Base-by-base conservation (phyloP, 1,284 basidiomycete species). In the Ganoderma meredithae region DNA sequence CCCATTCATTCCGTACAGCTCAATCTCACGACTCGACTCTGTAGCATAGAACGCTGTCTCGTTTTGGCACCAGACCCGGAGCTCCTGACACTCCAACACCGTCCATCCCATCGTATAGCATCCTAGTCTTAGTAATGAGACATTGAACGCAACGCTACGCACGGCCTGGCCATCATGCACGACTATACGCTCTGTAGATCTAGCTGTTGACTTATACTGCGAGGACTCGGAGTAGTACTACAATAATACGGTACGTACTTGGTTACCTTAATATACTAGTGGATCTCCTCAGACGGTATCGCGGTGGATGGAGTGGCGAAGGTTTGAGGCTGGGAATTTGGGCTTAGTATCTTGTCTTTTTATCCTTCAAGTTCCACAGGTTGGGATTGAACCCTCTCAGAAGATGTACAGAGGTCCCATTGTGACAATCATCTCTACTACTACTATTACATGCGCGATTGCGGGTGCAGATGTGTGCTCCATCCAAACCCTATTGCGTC, bases 401-500 rank as follows among this genome's bases (percentile, higher is more conserved):
- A n/a, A 44, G 43, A 25, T 52, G n/a, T 49, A 49, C n/a, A 49
- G 7, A 4, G n/a, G 47, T 49, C 47, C 47, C 47, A 49, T 49
- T 49, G 44, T 17, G 47, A 52, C 47, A 52, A 12, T 62, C 60
- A 53, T 47, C 62, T 31, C 40, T 41, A 55, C 43, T 63, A 55
- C 43, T 66, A 62, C 60, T 62, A 61, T 27, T 56, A 49, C 58
- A 60, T 36, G 41, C 47, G 55, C 63, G 55, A 33, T 39, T 36
- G n/a, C 55, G 31, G 19, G 13, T 60, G 58, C 39, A 22, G 12
- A 27, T 15, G 10, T 8, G 33, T 41, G 27, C n/a, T 60, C 36
- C 60, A 33, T 19, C 41, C 25, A 31, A 19, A 47, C 15, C 44
- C 69, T 84, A 91, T 82, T 90, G 88, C 31, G 83, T 86, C 81